phyloP scores from a whole-genome alignment of 2,329 filamentous ascomycete species.

The Colletotrichum sp. region DNA sequence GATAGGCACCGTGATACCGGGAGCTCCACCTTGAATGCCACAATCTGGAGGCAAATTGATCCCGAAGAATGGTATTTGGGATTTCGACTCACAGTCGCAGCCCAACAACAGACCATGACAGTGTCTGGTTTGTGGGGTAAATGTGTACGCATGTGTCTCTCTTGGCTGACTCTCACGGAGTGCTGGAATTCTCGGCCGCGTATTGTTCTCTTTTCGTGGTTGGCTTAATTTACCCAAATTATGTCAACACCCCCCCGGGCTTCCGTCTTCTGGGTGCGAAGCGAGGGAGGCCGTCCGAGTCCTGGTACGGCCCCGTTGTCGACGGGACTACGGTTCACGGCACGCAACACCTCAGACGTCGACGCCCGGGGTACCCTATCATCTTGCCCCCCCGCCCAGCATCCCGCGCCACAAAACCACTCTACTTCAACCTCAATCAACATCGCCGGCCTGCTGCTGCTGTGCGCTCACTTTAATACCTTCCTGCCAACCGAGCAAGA shows the following conservation, averaged over 20 bases:
- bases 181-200: not conserved
- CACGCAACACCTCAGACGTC: constrained; percentile 1
- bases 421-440: constrained; percentile 17
- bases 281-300: constrained; percentile 1
- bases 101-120: not conserved
- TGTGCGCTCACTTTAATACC: not conserved
- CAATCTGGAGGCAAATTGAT: not conserved
- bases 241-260: constrained; percentile 13
- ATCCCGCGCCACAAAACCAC: constrained; percentile 3
- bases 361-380: not conserved
- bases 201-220: constrained; percentile 3
- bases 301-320: not conserved
- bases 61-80: not conserved
- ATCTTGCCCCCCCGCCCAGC: not conserved
- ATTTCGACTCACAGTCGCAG: not conserved
- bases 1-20: constrained; percentile 14
- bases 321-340: not conserved
- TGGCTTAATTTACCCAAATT: constrained; percentile 21
- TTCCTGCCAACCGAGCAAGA: not conserved
- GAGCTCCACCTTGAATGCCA: constrained; percentile 11
- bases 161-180: not conserved
- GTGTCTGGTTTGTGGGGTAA: constrained; percentile 9
- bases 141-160: not conserved
- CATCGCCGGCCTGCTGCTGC: not conserved
- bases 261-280: constrained; percentile 12